Percentiles rank a stretch among this genome's conserved stretches.
Evolutionary conservation across 1,139 yeast genomes (phyloP).

Genomic region (Suhomyces yuchorum): DNA sequence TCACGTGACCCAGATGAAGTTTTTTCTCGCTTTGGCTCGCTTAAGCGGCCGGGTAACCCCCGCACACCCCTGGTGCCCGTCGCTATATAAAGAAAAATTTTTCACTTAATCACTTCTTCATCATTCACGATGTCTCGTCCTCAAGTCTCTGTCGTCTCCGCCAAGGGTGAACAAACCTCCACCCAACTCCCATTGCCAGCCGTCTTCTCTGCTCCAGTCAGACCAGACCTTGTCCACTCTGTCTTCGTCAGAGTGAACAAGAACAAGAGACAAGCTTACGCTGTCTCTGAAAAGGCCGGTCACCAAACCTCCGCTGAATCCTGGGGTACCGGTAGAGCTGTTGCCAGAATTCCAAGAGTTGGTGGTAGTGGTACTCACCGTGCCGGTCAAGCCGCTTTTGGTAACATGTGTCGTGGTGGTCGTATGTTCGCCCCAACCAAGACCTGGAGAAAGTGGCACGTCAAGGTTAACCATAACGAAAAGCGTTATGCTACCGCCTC

Average conservation of each 20-base stretch:
- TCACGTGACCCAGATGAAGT: neutral
- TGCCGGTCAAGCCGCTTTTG: conserved; percentile 99
- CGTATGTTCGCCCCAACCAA: conserved; percentile 99
- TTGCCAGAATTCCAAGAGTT: conserved; percentile 99
- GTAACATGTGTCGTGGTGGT: conserved; percentile 99
- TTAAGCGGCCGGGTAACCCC: conserved; percentile 10
- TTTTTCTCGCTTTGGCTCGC: neutral
- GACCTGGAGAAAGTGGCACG: conserved; percentile 99
- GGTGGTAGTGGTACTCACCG: conserved; percentile 99
- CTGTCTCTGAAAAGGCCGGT: conserved; percentile 98
- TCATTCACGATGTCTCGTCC: conserved; percentile 74
- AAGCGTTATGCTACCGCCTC: conserved; percentile 99
- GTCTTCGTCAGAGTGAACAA: conserved; percentile 98
- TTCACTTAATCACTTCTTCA: conserved; percentile 25
- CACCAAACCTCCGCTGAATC: conserved; percentile 99
- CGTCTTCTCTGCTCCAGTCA: conserved; percentile 99
- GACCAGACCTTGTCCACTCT: conserved; percentile 99
- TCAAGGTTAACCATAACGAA: conserved; percentile 99
- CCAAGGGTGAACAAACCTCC: conserved; percentile 84
- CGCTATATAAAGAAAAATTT: conserved; percentile 19
- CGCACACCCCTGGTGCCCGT: conserved; percentile 2
- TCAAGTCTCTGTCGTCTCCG: conserved; percentile 93
- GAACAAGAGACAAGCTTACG: conserved; percentile 99
- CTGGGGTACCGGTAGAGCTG: conserved; percentile 99
- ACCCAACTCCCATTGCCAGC: conserved; percentile 94